Evolutionary conservation across 1,139 yeast genomes (phyloP).

Genomic region (Yamadazyma oceani): DNA sequence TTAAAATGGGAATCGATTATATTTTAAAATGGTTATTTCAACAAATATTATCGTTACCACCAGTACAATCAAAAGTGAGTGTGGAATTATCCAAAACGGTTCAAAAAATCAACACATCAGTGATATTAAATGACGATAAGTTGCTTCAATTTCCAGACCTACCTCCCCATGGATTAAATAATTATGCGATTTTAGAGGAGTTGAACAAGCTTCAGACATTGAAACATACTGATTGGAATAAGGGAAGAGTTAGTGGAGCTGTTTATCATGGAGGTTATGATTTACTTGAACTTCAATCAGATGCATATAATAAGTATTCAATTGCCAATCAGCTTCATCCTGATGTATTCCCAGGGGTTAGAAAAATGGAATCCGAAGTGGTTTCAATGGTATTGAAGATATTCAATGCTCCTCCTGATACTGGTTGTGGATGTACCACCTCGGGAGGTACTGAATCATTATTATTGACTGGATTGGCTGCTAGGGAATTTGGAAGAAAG

Average conservation of each 20-base stretch:
- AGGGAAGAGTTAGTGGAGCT: conserved; percentile 89
- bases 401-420: conserved; percentile 66
- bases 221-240: conserved; percentile 76
- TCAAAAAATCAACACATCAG: conserved; percentile 48
- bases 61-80: conserved; percentile 56
- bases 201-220: conserved; percentile 50
- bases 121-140: conserved; percentile 52
- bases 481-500: conserved; percentile 63
- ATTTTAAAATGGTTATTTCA: conserved; percentile 24
- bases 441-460: conserved; percentile 98
- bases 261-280: conserved; percentile 93
- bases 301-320: conserved; percentile 73
- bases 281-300: conserved; percentile 66
- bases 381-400: conserved; percentile 84
- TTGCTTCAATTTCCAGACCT: conserved; percentile 50
- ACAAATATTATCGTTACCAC: conserved; percentile 50
- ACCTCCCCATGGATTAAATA: conserved; percentile 58
- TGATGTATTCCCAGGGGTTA: conserved; percentile 93
- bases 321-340: conserved; percentile 96
- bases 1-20: conserved; percentile 6
- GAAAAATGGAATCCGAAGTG: conserved; percentile 95
- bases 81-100: conserved; percentile 54
- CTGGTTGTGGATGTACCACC: conserved; percentile 85
- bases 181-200: conserved; percentile 43
- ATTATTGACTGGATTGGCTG: conserved; percentile 81